phyloP scores from a whole-genome alignment of 768 basidiomycete genomes.

The Amanita rubescens region DNA sequence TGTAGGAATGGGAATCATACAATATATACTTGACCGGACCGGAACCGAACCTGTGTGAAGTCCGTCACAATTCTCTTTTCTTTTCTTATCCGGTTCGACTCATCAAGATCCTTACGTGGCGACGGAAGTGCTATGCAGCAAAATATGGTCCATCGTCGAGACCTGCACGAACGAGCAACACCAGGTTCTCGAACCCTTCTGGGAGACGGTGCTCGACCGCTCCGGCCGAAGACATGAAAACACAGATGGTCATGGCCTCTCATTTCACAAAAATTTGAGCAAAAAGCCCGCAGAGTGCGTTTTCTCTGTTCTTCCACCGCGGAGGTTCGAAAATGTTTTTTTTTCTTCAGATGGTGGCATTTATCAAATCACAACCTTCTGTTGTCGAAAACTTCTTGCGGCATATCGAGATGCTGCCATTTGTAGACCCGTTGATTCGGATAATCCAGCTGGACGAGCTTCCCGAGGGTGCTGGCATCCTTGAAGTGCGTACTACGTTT shows the following conservation, averaged over 20 bases:
- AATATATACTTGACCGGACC: no score
- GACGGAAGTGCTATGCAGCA: constrained; percentile 92
- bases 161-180: constrained; percentile 69
- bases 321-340: no score
- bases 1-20: no score
- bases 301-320: constrained; percentile 14
- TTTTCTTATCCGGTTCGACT: constrained; percentile 9
- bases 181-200: constrained; percentile 78
- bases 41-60: no score
- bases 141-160: no score
- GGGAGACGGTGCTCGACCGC: constrained; percentile 87
- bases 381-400: constrained; percentile 76
- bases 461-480: no score
- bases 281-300: constrained; percentile 86
- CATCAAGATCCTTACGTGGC: constrained; percentile 85
- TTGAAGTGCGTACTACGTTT: no score
- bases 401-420: constrained; percentile 84
- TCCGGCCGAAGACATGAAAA: constrained; percentile 83
- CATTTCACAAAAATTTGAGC: no score
- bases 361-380: constrained; percentile 77
- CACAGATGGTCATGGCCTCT: constrained; percentile 78
- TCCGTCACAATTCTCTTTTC: no score
- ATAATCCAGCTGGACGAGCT: no score
- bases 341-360: constrained; percentile 94
- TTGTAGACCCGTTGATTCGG: constrained; percentile 86